These are phyloP conservation scores for Alternaria arbusti DNA, from an alignment of 2,329 filamentous ascomycete genomes.

Conservation along the genomic window DNA sequence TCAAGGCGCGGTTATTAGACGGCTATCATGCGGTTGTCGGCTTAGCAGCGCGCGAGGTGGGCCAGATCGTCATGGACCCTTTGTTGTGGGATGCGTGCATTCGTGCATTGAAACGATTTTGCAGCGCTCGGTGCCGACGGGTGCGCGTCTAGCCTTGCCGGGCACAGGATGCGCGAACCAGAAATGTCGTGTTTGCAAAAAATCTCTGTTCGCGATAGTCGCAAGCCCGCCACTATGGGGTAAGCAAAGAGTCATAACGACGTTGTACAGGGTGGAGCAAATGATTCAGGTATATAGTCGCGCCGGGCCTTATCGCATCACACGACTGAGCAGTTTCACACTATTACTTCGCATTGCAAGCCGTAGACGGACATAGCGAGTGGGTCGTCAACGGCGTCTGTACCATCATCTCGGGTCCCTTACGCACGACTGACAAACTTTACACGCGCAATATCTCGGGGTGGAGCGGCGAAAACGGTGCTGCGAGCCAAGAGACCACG, in stretches of 20 bases:
- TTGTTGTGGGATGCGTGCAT: not conserved
- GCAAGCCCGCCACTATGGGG: not conserved
- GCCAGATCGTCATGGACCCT: slow-evolving; percentile 4
- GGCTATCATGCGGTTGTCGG: slow-evolving; percentile 3
- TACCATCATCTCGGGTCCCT: not conserved
- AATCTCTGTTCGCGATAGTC: not conserved
- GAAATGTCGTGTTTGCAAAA: not conserved
- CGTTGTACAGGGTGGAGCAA: slow-evolving; percentile 2
- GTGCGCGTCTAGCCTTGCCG: not conserved
- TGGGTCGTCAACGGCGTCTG: slow-evolving; percentile 5
- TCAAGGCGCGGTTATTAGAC: not conserved
- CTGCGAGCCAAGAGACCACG: not conserved
- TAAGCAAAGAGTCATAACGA: slow-evolving; percentile 6
- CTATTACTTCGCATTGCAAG: not conserved
- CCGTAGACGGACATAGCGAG: not conserved
- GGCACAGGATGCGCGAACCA: not conserved
- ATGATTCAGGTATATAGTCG: slow-evolving; percentile 10
- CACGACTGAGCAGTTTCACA: not conserved
- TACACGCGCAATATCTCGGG: slow-evolving; percentile 4
- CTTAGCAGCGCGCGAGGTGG: not conserved
- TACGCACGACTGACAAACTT: not conserved
- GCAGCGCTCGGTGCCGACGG: slow-evolving; percentile 1
- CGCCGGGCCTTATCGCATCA: not conserved
- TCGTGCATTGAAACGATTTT: not conserved
- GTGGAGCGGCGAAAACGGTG: slow-evolving; percentile 8